Conservation (phyloP, 345 rosid species). For the Iberis pinnata region DNA sequence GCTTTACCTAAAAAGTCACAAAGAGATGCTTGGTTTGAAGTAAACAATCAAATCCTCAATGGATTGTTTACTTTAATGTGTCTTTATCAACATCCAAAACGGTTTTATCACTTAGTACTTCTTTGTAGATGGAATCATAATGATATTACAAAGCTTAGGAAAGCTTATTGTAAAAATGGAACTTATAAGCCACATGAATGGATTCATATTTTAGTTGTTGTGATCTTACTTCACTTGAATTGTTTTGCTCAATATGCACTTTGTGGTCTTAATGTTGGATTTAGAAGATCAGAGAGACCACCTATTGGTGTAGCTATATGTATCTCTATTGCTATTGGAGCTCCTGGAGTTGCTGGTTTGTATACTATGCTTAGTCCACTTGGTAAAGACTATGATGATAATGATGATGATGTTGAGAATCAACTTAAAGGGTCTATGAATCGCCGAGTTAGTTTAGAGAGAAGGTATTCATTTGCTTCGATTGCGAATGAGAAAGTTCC, state of each 20-base stretch:
- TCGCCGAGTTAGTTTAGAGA: slow-evolving; percentile 38
- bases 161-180: slow-evolving; percentile 77
- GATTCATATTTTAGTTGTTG: slow-evolving; percentile 82
- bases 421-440: slow-evolving; percentile 31
- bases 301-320: slow-evolving; percentile 81
- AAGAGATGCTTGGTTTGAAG: slow-evolving; percentile 85
- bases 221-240: slow-evolving; percentile 68
- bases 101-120: slow-evolving; percentile 73
- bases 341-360: slow-evolving; percentile 77
- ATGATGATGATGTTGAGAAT: slow-evolving; percentile 69
- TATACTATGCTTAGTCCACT: slow-evolving; percentile 76
- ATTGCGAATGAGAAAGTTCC: slow-evolving; percentile 34
- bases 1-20: slow-evolving; percentile 60
- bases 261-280: slow-evolving; percentile 81
- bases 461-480: slow-evolving; percentile 36
- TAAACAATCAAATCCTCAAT: slow-evolving; percentile 85
- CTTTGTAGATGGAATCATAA: slow-evolving; percentile 67
- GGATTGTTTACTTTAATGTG: slow-evolving; percentile 93
- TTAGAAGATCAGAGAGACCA: slow-evolving; percentile 71
- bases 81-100: slow-evolving; percentile 84
- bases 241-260: slow-evolving; percentile 97
- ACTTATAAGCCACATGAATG: slow-evolving; percentile 85
- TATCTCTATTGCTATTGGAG: slow-evolving; percentile 73
- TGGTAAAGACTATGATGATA: slow-evolving; percentile 60
- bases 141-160: slow-evolving; percentile 62